Evolutionary conservation across 805 yeast species (phyloP).

Genomic region (Nakazawaea wyomingensis): DNA sequence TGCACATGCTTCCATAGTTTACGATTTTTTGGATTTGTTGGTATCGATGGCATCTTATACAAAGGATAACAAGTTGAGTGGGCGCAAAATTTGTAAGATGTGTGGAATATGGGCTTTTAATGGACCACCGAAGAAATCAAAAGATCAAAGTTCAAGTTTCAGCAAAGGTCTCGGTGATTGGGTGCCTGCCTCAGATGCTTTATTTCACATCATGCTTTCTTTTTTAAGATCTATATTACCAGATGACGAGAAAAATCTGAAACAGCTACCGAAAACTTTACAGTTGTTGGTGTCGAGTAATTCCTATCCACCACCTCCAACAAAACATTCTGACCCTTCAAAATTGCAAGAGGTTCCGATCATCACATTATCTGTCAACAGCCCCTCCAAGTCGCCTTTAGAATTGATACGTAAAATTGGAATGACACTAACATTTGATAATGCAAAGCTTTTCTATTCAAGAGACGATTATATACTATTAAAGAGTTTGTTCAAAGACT

Average conservation of each 20-base stretch:
- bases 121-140: constrained; percentile 25
- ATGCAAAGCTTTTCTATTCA: constrained; percentile 63
- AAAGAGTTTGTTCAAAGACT: constrained; percentile 62
- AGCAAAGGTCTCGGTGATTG: constrained; percentile 70
- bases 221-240: constrained; percentile 75
- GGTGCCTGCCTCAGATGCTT: constrained; percentile 80
- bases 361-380: constrained; percentile 32
- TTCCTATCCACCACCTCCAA: constrained; percentile 68
- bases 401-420: constrained; percentile 59
- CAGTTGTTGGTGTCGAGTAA: constrained; percentile 60
- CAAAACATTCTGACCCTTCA: constrained; percentile 19
- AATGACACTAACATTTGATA: constrained; percentile 60
- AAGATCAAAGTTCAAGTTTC: constrained; percentile 33
- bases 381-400: constrained; percentile 40
- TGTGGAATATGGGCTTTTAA: constrained; percentile 89
- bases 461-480: constrained; percentile 74
- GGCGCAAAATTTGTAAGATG: constrained; percentile 73
- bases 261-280: constrained; percentile 59
- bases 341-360: constrained; percentile 30
- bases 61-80: constrained; percentile 70
- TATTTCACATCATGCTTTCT: constrained; percentile 73
- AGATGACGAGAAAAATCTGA: constrained; percentile 47
- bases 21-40: constrained; percentile 78
- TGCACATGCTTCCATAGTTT: constrained; percentile 84
- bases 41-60: constrained; percentile 77